These are phyloP conservation scores for Litsea cubeba DNA, from an alignment of 164 flowering plant genomes.

Conservation along the genomic window DNA sequence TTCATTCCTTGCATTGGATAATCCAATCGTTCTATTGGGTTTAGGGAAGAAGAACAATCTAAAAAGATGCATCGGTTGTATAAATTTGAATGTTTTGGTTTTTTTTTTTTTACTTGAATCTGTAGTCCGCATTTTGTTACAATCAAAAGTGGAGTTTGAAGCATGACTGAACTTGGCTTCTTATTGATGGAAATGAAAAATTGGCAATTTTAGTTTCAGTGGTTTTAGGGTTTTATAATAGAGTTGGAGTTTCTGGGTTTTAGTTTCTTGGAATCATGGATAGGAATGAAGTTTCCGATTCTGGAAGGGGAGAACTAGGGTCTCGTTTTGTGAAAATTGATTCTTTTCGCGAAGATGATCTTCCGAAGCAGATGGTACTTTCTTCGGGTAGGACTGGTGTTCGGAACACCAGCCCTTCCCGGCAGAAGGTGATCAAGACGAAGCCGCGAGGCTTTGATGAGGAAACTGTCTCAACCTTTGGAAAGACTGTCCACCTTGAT, in stretches of 20 bases:
- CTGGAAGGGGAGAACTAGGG: conserved; percentile 25
- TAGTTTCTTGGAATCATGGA: conserved; percentile 23
- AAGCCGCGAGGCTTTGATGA: conserved; percentile 95
- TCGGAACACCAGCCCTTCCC: conserved; percentile 80
- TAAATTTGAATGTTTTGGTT: too few relatives aligned
- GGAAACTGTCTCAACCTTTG: conserved; percentile 61
- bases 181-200: too few relatives aligned
- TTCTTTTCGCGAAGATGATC: conserved; percentile 27
- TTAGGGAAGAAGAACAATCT: too few relatives aligned
- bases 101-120: too few relatives aligned
- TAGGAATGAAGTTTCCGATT: conserved; percentile 33
- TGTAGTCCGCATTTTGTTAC: too few relatives aligned
- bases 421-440: conserved; percentile 74
- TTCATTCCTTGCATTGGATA: not conserved
- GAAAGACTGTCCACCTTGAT: conserved; percentile 55
- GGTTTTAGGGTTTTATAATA: not conserved
- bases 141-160: too few relatives aligned
- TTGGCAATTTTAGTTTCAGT: not conserved
- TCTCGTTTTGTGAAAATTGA: conserved; percentile 17
- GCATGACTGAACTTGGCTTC: too few relatives aligned
- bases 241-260: conserved; percentile 5
- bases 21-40: not conserved
- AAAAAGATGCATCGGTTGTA: too few relatives aligned
- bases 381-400: conserved; percentile 63
- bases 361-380: conserved; percentile 18